Conservation (phyloP, 2,329 filamentous ascomycete species). For the Periconia macrospinosa region DNA sequence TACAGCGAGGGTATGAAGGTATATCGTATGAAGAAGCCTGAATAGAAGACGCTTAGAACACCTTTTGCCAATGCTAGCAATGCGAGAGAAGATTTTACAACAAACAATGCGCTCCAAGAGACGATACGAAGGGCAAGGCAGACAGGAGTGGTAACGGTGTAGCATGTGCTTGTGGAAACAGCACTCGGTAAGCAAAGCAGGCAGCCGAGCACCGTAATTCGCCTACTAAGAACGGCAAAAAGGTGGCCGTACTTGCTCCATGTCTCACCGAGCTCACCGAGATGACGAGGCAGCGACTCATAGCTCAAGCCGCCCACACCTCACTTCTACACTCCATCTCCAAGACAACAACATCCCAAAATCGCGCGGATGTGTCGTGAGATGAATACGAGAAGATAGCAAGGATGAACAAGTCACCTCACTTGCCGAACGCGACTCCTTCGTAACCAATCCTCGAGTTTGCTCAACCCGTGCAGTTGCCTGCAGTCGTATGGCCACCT, state of each 20-base stretch:
- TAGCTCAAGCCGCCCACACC: background rate
- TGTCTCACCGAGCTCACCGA: conserved; percentile 5
- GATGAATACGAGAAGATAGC: conserved; percentile 3
- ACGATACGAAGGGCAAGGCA: background rate
- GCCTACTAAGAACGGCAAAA: background rate
- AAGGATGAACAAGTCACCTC: background rate
- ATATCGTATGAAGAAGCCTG: conserved; percentile 7
- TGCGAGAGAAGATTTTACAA: background rate
- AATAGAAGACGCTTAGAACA: background rate
- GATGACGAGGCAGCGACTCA: conserved; percentile 7
- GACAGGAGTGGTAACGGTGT: background rate
- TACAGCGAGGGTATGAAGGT: conserved; percentile 21
- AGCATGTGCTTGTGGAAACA: background rate
- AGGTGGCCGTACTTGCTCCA: background rate
- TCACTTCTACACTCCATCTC: background rate
- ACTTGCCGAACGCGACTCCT: background rate
- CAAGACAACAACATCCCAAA: background rate
- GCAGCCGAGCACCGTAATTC: conserved; percentile 1
- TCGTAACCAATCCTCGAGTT: background rate
- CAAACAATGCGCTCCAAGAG: background rate
- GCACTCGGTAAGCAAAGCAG: conserved; percentile 5
- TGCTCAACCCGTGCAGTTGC: too few relatives aligned
- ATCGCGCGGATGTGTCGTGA: background rate
- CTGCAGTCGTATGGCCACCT: background rate
- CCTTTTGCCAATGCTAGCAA: background rate